Evolutionary conservation across 208 protist species (phyloP).

Genomic region (Acanthamoeba castellanii): DNA sequence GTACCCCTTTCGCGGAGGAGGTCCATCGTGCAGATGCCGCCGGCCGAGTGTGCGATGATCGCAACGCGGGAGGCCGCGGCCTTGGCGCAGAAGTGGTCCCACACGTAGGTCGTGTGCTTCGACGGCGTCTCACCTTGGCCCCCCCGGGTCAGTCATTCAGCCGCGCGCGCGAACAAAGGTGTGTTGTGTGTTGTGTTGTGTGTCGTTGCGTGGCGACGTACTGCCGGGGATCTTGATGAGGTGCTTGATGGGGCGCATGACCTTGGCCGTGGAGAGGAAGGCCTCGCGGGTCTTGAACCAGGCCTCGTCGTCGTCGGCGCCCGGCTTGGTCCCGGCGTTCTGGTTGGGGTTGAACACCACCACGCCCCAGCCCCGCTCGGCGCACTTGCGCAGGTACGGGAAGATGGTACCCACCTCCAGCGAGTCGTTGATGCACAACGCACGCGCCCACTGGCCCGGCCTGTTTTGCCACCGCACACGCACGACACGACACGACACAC

Average conservation of each 20-base stretch:
- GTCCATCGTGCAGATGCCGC: slow-evolving; percentile 71
- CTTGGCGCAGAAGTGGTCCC: slow-evolving; percentile 53
- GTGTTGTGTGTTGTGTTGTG: no score
- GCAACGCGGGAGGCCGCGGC: slow-evolving; percentile 58
- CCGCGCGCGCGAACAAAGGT: no score
- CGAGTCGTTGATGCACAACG: slow-evolving; percentile 81
- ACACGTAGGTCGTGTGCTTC: slow-evolving; percentile 59
- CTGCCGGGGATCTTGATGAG: slow-evolving; percentile 15
- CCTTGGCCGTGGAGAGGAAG: slow-evolving; percentile 31
- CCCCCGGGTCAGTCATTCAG: background rate
- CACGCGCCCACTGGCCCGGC: slow-evolving; percentile 82
- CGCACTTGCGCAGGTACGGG: slow-evolving; percentile 71
- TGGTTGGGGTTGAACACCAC: slow-evolving; percentile 80
- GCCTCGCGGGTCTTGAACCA: slow-evolving; percentile 36
- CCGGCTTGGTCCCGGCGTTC: slow-evolving; percentile 65
- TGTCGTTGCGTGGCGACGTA: background rate
- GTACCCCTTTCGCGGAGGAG: slow-evolving; percentile 16
- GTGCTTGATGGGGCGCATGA: slow-evolving; percentile 10
- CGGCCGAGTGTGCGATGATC: slow-evolving; percentile 80
- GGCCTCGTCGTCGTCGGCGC: background rate
- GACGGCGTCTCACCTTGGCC: slow-evolving; percentile 32
- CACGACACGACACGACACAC: background rate
- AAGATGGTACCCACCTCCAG: slow-evolving; percentile 77
- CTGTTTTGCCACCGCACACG: background rate
- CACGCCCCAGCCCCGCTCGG: slow-evolving; percentile 41